Evolutionary conservation across 495 filamentous ascomycete genomes (phyloP).

Genomic region (Penicillium daleae): DNA sequence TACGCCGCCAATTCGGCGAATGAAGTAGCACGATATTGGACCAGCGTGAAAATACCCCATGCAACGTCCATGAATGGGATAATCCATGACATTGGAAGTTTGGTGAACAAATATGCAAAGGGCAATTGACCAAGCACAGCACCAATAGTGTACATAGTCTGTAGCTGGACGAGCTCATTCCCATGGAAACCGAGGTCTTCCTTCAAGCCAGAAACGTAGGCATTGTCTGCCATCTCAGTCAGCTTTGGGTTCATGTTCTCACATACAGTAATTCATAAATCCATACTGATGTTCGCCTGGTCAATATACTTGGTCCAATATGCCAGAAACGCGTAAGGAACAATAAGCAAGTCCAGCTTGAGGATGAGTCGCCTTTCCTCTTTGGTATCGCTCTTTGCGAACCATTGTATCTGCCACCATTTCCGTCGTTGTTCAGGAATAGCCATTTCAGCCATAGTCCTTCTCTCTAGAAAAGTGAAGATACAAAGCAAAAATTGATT

Average conservation of each 20-base stretch:
- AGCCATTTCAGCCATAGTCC: conserved; percentile 11
- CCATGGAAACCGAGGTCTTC: conserved; percentile 40
- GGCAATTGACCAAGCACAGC: conserved; percentile 55
- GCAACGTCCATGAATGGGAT: conserved; percentile 47
- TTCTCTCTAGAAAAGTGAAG: not conserved
- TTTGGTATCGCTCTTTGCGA: conserved; percentile 44
- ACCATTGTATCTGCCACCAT: conserved; percentile 49
- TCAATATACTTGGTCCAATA: conserved; percentile 57
- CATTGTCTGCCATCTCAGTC: conserved; percentile 26
- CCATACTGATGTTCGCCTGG: conserved; percentile 40
- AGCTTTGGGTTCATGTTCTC: not conserved
- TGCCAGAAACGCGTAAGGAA: conserved; percentile 44
- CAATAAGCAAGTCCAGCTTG: conserved; percentile 50
- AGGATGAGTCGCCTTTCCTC: conserved; percentile 47
- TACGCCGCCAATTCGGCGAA: conserved; percentile 51
- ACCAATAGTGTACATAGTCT: conserved; percentile 55
- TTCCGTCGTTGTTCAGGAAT: conserved; percentile 31
- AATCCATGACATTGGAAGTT: conserved; percentile 50
- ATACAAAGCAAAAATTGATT: not conserved
- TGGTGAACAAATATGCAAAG: conserved; percentile 54
- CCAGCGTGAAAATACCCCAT: conserved; percentile 54
- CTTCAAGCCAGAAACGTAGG: conserved; percentile 35
- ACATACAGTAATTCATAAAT: not conserved
- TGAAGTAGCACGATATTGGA: conserved; percentile 46
- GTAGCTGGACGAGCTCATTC: conserved; percentile 52